Evolutionary conservation across 2,329 filamentous ascomycete genomes (phyloP), one percentile per base, ranked within the genome.

Genomic region (Diaporthe amygdali): DNA sequence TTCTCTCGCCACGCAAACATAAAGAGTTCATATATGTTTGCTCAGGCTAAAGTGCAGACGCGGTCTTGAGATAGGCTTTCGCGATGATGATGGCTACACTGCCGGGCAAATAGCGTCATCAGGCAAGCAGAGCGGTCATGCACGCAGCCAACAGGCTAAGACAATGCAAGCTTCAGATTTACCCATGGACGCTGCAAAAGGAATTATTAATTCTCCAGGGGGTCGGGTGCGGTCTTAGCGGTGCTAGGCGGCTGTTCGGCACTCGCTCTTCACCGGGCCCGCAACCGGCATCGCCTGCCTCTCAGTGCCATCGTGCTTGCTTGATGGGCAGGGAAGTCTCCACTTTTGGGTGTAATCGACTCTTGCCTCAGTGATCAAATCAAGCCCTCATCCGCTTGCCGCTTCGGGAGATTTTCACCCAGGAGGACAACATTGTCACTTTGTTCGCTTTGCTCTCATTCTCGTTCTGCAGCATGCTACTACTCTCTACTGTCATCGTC

Each of bases 311-410:
- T 64, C 30, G 59, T 49, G 44, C 30, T 49, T 49, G 25, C 37
- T 25, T 30, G 37, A n/a, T 49, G 59, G 7, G 22, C 59, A 49
- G 49, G 41, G 30, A 32, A n/a, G 59, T 64, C 59, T 49, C 59
- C 59, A 64, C 59, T 64, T 64, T 49, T 49, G 34, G 41, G 59
- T 64, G 59, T 49, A 64, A 64, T 64, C 30, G 59, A 64, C 59
- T 49, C 59, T 63, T 14, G 59, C 44, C 30, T 64, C 44, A 27
- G 9, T 49, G 27, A 64, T 64, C 59, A 25, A 64, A 17, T n/a
- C n/a, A n/a, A n/a, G 17, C 30, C 41, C 44, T 64, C 59, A 41
- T 37, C 37, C 12, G 4, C 10, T 30, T 32, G 59, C 44, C 30
- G 30, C 25, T 49, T 49, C 44, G 59, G 44, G 44, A 20, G n/a